Evolutionary conservation across 176 grass and related monocot species (phyloP).

Genomic region (Hsuehochloa calcarea): DNA sequence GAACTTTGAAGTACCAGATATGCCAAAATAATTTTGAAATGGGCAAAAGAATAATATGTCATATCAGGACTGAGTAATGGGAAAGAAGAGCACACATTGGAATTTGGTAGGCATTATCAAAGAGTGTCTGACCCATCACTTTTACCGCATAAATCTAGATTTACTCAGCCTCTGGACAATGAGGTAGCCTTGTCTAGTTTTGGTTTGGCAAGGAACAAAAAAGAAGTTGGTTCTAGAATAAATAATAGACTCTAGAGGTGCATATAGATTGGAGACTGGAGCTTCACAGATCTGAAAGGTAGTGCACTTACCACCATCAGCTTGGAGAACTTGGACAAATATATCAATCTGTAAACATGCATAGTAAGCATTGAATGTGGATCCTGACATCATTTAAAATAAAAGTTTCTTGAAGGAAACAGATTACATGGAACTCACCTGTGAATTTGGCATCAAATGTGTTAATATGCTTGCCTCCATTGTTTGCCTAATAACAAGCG

Average conservation of each 20-base stretch:
- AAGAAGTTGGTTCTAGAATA: not conserved
- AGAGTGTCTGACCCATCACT: not conserved
- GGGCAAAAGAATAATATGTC: not conserved
- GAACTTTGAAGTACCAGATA: not conserved
- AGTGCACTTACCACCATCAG: slow-evolving; percentile 71
- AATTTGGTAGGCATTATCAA: slow-evolving; percentile 8
- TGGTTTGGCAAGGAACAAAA: not conserved
- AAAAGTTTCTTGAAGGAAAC: not conserved
- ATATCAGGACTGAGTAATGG: not conserved
- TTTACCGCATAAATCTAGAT: slow-evolving; percentile 17
- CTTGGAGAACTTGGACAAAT: slow-evolving; percentile 99
- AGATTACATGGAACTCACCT: slow-evolving; percentile 43
- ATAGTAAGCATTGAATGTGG: slow-evolving; percentile 2
- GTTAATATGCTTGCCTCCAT: slow-evolving; percentile 93
- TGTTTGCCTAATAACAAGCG: slow-evolving; percentile 92
- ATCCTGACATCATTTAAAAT: not conserved
- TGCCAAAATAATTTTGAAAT: not conserved
- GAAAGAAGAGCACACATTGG: not conserved
- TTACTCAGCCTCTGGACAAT: not conserved
- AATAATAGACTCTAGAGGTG: not conserved
- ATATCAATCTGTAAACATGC: slow-evolving; percentile 75
- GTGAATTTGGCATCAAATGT: slow-evolving; percentile 82
- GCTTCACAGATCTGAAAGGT: slow-evolving; percentile 3
- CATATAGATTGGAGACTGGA: slow-evolving; percentile 6
- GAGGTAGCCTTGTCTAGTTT: not conserved